These are phyloP conservation scores for Aspergillus affinis DNA, from an alignment of 495 filamentous ascomycete genomes.

Conservation along the genomic window DNA sequence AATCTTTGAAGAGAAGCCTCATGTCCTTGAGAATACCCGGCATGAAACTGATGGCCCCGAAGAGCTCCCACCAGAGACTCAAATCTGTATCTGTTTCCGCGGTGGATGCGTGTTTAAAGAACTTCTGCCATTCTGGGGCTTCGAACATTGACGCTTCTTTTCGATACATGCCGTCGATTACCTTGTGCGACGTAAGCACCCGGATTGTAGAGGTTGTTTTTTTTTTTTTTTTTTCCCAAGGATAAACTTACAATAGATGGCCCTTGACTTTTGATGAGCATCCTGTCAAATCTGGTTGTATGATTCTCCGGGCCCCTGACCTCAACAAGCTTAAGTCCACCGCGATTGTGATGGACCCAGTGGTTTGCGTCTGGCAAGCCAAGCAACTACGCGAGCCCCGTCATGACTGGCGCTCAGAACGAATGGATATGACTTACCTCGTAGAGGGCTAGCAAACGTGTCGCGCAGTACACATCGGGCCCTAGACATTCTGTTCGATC, in stretches of 20 bases:
- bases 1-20: neutral
- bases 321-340: constrained; percentile 13
- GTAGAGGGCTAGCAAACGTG: constrained; percentile 8
- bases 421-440: constrained; percentile 3
- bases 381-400: neutral
- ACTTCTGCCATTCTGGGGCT: constrained; percentile 4
- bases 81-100: constrained; percentile 6
- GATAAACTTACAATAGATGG: constrained; percentile 11
- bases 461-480: constrained; percentile 12
- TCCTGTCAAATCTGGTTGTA: constrained; percentile 10
- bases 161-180: constrained; percentile 11
- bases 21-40: constrained; percentile 8
- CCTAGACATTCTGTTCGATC: neutral
- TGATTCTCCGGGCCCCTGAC: constrained; percentile 10
- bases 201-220: neutral
- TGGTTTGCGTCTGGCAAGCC: constrained; percentile 9
- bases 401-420: neutral
- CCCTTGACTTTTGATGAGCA: constrained; percentile 12
- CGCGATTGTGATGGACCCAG: constrained; percentile 14
- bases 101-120: constrained; percentile 5
- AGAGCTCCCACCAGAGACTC: constrained; percentile 14
- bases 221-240: too few species aligned
- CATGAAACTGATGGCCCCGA: constrained; percentile 6
- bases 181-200: neutral
- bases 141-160: constrained; percentile 9